Conservation (phyloP, 257 asterid genomes). For the Nicotiana noctiflora region DNA sequence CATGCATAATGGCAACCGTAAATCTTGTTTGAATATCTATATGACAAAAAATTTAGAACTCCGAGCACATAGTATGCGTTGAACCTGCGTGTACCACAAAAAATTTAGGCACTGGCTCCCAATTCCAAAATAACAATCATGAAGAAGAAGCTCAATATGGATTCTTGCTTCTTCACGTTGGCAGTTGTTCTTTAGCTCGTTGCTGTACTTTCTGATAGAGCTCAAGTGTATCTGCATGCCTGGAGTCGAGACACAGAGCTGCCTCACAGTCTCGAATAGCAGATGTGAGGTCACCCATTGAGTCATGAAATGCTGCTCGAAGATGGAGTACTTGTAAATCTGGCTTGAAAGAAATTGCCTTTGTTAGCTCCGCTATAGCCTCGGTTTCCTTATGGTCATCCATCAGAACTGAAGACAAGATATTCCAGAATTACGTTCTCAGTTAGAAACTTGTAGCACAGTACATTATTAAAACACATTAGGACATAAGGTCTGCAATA, state of each 20-base stretch:
- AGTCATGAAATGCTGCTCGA: slow-evolving; percentile 89
- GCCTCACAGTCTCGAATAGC: slow-evolving; percentile 84
- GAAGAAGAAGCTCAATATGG: slow-evolving; percentile 14
- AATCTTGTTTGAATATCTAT: slow-evolving; percentile 23
- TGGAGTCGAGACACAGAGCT: slow-evolving; percentile 80
- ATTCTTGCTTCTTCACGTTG: slow-evolving; percentile 28
- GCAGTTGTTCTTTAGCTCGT: slow-evolving; percentile 35
- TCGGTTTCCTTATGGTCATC: slow-evolving; percentile 85
- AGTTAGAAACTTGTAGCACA: not conserved
- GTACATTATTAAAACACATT: not conserved
- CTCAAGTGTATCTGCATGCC: slow-evolving; percentile 59
- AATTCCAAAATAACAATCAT: slow-evolving; percentile 11
- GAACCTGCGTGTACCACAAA: slow-evolving; percentile 21
- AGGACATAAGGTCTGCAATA: not conserved
- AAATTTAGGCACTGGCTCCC: slow-evolving; percentile 10
- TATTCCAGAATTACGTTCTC: not conserved
- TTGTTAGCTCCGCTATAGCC: slow-evolving; percentile 76
- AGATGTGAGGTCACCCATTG: slow-evolving; percentile 51
- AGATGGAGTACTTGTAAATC: slow-evolving; percentile 86
- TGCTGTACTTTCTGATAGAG: slow-evolving; percentile 51
- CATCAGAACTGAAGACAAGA: slow-evolving; percentile 54
- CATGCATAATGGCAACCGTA: slow-evolving; percentile 6
- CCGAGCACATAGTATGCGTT: slow-evolving; percentile 9
- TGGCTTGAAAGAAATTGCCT: slow-evolving; percentile 73
- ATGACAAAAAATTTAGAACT: slow-evolving; percentile 17